phyloP scores from a whole-genome alignment of 129 eudicot genomes.

The Apium graveolens region DNA sequence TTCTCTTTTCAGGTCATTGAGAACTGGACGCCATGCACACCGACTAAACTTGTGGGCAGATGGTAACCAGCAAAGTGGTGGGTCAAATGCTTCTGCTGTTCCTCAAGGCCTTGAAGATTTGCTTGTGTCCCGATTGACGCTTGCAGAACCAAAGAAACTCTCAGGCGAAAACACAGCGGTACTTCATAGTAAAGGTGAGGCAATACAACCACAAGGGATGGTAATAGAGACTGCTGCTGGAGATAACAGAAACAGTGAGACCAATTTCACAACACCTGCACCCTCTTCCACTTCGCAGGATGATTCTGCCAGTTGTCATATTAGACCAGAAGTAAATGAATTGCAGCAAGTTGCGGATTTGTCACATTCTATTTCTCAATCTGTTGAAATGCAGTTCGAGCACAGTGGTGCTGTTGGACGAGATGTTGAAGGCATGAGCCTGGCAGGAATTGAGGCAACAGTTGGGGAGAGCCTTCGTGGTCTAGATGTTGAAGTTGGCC shows the following conservation, averaged over 20 bases:
- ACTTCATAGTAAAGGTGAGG: constrained; percentile 41
- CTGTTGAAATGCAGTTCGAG: constrained; percentile 81
- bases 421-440: constrained; percentile 94
- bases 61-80: constrained; percentile 61
- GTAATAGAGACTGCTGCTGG: constrained; percentile 30
- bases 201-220: constrained; percentile 36
- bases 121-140: constrained; percentile 68
- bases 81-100: constrained; percentile 60
- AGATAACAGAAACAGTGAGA: constrained; percentile 15
- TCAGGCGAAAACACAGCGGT: constrained; percentile 35
- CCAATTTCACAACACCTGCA: constrained; percentile 18
- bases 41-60: constrained; percentile 71
- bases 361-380: constrained; percentile 35
- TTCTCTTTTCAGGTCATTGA: constrained; percentile 67
- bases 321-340: constrained; percentile 25
- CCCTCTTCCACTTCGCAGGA: constrained; percentile 26
- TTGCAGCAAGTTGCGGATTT: constrained; percentile 43
- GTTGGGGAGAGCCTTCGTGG: constrained; percentile 87
- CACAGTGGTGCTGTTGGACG: constrained; percentile 53
- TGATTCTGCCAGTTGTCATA: constrained; percentile 29
- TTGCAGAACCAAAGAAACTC: constrained; percentile 47
- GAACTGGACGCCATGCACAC: constrained; percentile 77
- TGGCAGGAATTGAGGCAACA: constrained; percentile 92
- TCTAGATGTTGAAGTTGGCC: constrained; percentile 96
- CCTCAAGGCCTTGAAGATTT: constrained; percentile 87